Conservation (phyloP, 225 moss, liverwort and hornwort genomes). For the Sphagnum contortum region DNA sequence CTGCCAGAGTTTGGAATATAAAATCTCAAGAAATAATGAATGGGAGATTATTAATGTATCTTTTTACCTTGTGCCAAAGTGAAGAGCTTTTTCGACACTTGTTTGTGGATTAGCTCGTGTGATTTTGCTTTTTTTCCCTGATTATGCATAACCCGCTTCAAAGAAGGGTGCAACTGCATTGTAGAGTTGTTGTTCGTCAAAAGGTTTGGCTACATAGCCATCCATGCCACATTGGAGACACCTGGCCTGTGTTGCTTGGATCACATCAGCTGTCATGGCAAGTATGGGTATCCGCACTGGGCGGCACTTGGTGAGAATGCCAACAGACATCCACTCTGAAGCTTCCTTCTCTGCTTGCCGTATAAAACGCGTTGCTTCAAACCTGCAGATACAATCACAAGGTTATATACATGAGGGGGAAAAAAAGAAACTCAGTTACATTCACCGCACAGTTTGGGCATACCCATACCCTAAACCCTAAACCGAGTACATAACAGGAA, state of each 20-base stretch:
- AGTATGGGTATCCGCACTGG: constrained; percentile 46
- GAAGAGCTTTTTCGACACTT: too few species aligned
- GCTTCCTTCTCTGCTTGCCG: constrained; percentile 41
- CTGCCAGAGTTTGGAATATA: too few species aligned
- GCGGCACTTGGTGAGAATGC: constrained; percentile 28
- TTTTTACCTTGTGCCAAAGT: too few species aligned
- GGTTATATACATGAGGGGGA: too few species aligned
- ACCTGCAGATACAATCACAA: constrained; percentile 14
- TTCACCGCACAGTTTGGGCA: background rate
- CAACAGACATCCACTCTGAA: constrained; percentile 35
- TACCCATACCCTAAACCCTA: too few species aligned
- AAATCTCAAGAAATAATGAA: too few species aligned
- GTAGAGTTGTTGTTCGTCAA: constrained; percentile 56
- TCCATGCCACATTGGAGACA: constrained; percentile 62
- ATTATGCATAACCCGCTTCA: constrained; percentile 11
- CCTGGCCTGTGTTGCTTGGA: constrained; percentile 58
- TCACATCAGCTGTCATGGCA: constrained; percentile 68
- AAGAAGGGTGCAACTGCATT: constrained; percentile 52
- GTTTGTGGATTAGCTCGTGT: too few species aligned
- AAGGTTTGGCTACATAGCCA: constrained; percentile 61
- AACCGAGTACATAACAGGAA: too few species aligned
- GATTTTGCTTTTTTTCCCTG: too few species aligned
- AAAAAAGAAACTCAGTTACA: too few species aligned
- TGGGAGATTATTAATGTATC: too few species aligned
- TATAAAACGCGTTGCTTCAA: constrained; percentile 50